Conservation (phyloP, 2,329 filamentous ascomycete species). For the Beauveria varroae region DNA sequence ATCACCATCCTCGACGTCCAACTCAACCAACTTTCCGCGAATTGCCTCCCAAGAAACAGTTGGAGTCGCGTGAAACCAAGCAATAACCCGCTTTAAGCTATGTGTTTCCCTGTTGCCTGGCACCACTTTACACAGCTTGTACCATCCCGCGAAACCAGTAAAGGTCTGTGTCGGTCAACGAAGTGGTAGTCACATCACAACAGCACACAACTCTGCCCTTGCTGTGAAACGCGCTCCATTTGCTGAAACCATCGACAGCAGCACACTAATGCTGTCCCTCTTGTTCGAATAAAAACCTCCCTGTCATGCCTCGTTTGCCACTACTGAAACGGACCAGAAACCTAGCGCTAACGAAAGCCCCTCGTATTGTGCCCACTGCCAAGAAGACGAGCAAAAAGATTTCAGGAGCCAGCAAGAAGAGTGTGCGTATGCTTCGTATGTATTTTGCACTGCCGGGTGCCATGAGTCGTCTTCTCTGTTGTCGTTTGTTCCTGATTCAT, state of each 20-base stretch:
- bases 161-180: not conserved
- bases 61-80: not conserved
- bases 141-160: not conserved
- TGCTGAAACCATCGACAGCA: not conserved
- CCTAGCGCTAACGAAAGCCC: not conserved
- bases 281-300: not conserved
- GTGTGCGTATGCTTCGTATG: too few species aligned
- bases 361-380: not conserved
- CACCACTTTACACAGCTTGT: not conserved
- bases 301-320: not conserved
- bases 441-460: too few species aligned
- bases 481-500: too few species aligned
- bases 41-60: too few species aligned
- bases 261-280: not conserved
- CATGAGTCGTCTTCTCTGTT: too few species aligned
- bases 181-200: not conserved
- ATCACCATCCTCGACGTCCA: too few species aligned
- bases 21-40: too few species aligned
- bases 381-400: not conserved
- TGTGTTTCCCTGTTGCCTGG: not conserved
- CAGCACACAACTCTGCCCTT: not conserved
- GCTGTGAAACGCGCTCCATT: not conserved
- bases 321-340: constrained; percentile 9
- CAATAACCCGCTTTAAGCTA: not conserved
- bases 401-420: too few species aligned